Conservation (phyloP, 441 rosid species). For the Jatropha multifida region DNA sequence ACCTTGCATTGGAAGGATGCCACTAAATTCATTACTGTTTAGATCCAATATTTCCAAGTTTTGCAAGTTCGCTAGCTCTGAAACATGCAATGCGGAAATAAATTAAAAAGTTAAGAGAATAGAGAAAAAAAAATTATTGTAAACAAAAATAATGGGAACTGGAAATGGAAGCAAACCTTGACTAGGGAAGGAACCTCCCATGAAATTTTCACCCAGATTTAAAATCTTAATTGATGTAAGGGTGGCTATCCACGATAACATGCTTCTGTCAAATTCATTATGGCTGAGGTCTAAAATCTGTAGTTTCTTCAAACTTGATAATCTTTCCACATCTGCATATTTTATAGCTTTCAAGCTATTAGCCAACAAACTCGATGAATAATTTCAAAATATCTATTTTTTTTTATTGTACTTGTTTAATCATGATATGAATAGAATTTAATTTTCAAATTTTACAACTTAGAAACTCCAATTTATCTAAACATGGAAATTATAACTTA, state of each 20-base stretch:
- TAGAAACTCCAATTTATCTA: too few relatives aligned
- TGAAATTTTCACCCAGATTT: background rate
- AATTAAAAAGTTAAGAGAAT: too few relatives aligned
- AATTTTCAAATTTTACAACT: too few relatives aligned
- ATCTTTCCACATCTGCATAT: background rate
- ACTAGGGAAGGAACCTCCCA: constrained; percentile 5
- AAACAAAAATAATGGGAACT: too few relatives aligned
- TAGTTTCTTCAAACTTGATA: constrained; percentile 6
- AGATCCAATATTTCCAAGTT: background rate
- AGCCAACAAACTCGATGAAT: too few relatives aligned
- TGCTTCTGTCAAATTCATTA: background rate
- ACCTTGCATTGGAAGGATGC: background rate
- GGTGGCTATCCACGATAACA: background rate
- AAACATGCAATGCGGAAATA: background rate
- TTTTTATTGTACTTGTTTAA: too few relatives aligned
- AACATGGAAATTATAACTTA: too few relatives aligned
- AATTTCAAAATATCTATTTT: too few relatives aligned
- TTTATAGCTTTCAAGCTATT: too few relatives aligned
- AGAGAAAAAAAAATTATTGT: background rate
- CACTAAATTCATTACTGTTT: background rate
- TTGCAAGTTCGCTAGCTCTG: background rate
- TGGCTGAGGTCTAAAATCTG: background rate
- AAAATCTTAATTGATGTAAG: constrained; percentile 10
- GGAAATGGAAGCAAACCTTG: background rate
- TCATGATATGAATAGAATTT: too few relatives aligned